Base-by-base conservation (phyloP, 257 asterid species). In the Solanum medicagineum region DNA sequence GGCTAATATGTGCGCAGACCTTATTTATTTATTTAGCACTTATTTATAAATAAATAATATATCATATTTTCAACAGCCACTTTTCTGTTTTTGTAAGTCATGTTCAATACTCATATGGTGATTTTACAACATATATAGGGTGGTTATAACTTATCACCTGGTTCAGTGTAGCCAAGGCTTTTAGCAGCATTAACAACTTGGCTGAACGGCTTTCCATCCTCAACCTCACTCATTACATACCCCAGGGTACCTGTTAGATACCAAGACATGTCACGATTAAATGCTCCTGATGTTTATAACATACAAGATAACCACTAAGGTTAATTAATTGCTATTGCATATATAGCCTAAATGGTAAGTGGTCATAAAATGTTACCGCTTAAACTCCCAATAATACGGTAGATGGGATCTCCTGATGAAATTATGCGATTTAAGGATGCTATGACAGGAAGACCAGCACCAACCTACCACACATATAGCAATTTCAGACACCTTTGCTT, bases 401-500 rank as follows among this genome's bases (percentile, higher is more conserved):
- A 85, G 17, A 96, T 87, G 1, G 94, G 89, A 86, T 96, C 99
- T 87, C 98, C 98, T 60, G 95, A 93, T 86, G 96, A 92, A 85
- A 94, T 83, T 65, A 96, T 62, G 44, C 99, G 98, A 87, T 90
- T 94, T 85, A 96, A 90, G 82, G 98, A 91, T 85, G 98, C 94
- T 85, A 96, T 94, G 84, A 95, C 93, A 81, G 99, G 99, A 83
- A 96, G 98, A 82, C 99, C 98, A 54, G 99, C 99, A 88, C 99
- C 99, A 86, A 96, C 99, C 99, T 96, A 90, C 75, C 88, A 89
- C 42, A 81, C 59, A 63, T 26, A 84, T 26, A 53, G 81, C 70
- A 82, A 87, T 24, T 75, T 75, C 44, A 75, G 44, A 75, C 44
- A 13, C 32, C 57, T 74, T 74, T 47, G 42, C 59, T 47, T 22